Evolutionary conservation across 129 eudicot species (phyloP), one percentile per base, ranked within the genome.

Genomic region (Flaveria sonorensis): DNA sequence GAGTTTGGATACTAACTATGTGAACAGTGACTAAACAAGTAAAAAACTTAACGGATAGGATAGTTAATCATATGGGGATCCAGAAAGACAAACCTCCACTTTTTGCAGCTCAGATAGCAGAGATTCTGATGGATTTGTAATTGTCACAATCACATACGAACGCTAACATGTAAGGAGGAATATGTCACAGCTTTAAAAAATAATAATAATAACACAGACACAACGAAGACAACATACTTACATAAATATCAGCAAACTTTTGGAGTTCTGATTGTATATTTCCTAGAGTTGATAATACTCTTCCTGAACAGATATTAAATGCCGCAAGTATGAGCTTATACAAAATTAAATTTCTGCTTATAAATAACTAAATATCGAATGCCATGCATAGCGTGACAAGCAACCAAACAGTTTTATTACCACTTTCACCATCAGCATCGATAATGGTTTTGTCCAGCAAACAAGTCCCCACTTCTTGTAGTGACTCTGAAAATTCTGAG

Each of bases 61-160:
- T 19, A 65, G 73, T 42, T 45, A 59, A 46, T 16, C 15, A 20
- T 30, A 70, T 8, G 14, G 20, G 15, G 51, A 79, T 61, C 32
- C 72, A 61, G 56, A 81, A 69, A 68, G 18, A 79, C 93, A 81
- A 76, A 93, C 97, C 99, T 94, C 97, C 75, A 94, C 97, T 83
- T 90, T 91, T 63, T 83, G 89, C 71, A 94, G 94, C 86, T 91
- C 97, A 47, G 83, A 81, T 48, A 94, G 90, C 56, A 94, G 92
- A 84, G 93, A 94, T 71, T 91, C 97, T 50, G 97, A 91, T 66
- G 99, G 99, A 81, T 82, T 89, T 74, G 99, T 91, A 52, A 94
- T 91, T 43, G 97, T 94, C 56, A 79, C 73, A 19, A 87, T 63
- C 70, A 94, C 76, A 72, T 88, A 93, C 55, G 97, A 83, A 3